These are phyloP conservation scores for Aspergillus neotritici DNA, from an alignment of 2,329 filamentous ascomycete species.

Conservation along the genomic window DNA sequence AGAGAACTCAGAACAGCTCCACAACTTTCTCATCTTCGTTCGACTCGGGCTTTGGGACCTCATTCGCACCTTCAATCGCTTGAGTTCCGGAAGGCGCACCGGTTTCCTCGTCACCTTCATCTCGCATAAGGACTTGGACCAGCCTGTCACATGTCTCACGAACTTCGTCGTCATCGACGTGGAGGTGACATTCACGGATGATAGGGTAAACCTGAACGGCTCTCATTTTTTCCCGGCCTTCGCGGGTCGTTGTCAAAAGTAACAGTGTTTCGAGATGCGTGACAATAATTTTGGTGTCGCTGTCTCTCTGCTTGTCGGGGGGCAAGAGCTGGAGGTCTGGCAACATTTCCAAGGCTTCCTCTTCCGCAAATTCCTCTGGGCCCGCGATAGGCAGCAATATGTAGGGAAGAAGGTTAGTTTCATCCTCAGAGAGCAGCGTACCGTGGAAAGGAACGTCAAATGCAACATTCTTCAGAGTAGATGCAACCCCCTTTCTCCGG, in stretches of 20 bases:
- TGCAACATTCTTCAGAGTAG: constrained; percentile 87
- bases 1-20: constrained; percentile 37
- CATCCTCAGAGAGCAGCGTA: constrained; percentile 62
- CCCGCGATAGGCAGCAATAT: constrained; percentile 83
- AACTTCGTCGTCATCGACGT: constrained; percentile 72
- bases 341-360: constrained; percentile 81
- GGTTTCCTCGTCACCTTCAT: constrained; percentile 59
- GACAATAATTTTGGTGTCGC: constrained; percentile 68
- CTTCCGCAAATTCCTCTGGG: constrained; percentile 78
- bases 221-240: constrained; percentile 69
- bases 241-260: constrained; percentile 70
- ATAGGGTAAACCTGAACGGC: constrained; percentile 81
- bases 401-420: constrained; percentile 80
- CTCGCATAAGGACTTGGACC: constrained; percentile 81
- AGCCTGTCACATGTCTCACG: constrained; percentile 79
- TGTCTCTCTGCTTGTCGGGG: constrained; percentile 80
- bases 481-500: constrained; percentile 87
- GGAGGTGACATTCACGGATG: constrained; percentile 75
- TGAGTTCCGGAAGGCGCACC: too few relatives aligned
- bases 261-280: constrained; percentile 87
- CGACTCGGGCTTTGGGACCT: constrained; percentile 28
- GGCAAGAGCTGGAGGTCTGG: constrained; percentile 84
- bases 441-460: constrained; percentile 74
- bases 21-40: constrained; percentile 44
- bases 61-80: constrained; percentile 20